These are phyloP conservation scores for Collybiopsis luxurians DNA, from an alignment of 768 basidiomycete species.

Conservation along the genomic window DNA sequence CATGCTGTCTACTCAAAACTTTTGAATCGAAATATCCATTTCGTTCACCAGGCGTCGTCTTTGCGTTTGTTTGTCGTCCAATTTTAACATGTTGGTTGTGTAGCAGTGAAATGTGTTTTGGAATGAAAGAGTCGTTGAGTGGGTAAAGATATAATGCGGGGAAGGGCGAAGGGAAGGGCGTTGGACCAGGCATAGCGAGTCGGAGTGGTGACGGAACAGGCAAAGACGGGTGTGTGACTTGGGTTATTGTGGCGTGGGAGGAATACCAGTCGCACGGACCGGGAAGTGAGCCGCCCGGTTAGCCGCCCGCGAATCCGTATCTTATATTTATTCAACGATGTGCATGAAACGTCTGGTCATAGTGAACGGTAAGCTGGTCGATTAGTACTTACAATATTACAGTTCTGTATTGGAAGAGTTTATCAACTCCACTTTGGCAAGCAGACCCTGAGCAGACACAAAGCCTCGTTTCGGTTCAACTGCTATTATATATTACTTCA, in stretches of 20 bases:
- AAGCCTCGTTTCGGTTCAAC: no score
- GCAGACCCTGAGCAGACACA: no score
- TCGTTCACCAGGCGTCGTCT: constrained; percentile 87
- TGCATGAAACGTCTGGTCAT: not conserved
- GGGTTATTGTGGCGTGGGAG: not conserved
- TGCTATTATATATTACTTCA: no score
- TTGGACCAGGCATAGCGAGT: constrained; percentile 11
- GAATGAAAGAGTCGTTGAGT: constrained; percentile 90
- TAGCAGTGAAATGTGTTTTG: constrained; percentile 87
- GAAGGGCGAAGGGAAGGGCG: constrained; percentile 15
- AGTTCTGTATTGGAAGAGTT: constrained; percentile 3
- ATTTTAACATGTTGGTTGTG: constrained; percentile 78
- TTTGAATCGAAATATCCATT: constrained; percentile 99
- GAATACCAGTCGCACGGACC: not conserved
- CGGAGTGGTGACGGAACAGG: not conserved
- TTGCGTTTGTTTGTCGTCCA: constrained; percentile 93
- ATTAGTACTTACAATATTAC: not conserved
- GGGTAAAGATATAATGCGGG: constrained; percentile 77
- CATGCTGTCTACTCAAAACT: constrained; percentile 89
- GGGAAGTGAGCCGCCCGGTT: no score
- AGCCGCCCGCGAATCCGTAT: no score
- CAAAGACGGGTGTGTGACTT: not conserved
- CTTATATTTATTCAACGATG: no score
- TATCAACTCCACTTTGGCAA: no score
- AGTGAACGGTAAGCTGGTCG: constrained; percentile 7